Evolutionary conservation across 2,329 filamentous ascomycete genomes (phyloP).

Genomic region (Fusarium musae): DNA sequence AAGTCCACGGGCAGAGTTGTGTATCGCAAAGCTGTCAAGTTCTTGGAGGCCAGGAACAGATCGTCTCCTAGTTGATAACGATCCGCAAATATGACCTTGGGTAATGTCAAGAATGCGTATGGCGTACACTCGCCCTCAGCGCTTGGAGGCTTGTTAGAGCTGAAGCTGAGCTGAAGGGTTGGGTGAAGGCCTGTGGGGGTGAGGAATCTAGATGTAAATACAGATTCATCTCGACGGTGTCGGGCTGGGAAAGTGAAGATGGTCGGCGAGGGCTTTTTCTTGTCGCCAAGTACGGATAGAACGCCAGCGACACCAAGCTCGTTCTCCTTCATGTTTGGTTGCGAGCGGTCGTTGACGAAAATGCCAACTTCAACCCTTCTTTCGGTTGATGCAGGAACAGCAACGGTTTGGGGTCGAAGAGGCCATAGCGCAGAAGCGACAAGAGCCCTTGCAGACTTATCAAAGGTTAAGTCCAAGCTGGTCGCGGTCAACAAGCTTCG

Average conservation of each 20-base stretch:
- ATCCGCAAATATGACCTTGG: slow-evolving; percentile 84
- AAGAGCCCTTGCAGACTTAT: slow-evolving; percentile 72
- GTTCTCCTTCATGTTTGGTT: slow-evolving; percentile 69
- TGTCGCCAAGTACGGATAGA: slow-evolving; percentile 80
- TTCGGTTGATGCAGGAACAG: slow-evolving; percentile 53
- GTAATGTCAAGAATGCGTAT: slow-evolving; percentile 85
- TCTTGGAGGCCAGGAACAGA: slow-evolving; percentile 83
- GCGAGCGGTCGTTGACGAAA: slow-evolving; percentile 69
- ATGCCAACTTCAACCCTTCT: slow-evolving; percentile 84
- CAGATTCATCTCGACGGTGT: slow-evolving; percentile 69
- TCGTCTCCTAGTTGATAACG: slow-evolving; percentile 83
- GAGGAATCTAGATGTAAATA: slow-evolving; percentile 73
- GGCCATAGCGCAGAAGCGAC: slow-evolving; percentile 75
- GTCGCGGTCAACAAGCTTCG: slow-evolving; percentile 62
- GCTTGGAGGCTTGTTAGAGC: slow-evolving; percentile 60
- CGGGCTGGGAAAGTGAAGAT: slow-evolving; percentile 87
- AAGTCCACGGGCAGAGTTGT: slow-evolving; percentile 84
- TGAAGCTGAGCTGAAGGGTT: slow-evolving; percentile 75
- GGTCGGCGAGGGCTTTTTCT: slow-evolving; percentile 76
- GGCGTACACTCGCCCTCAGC: slow-evolving; percentile 73
- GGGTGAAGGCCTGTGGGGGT: slow-evolving; percentile 85
- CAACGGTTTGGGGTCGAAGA: slow-evolving; percentile 54
- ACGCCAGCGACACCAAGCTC: slow-evolving; percentile 84
- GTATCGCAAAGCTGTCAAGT: slow-evolving; percentile 74
- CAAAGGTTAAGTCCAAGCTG: slow-evolving; percentile 81